Conservation (phyloP, 148 eudicot species). For the Camellia granthamiana region DNA sequence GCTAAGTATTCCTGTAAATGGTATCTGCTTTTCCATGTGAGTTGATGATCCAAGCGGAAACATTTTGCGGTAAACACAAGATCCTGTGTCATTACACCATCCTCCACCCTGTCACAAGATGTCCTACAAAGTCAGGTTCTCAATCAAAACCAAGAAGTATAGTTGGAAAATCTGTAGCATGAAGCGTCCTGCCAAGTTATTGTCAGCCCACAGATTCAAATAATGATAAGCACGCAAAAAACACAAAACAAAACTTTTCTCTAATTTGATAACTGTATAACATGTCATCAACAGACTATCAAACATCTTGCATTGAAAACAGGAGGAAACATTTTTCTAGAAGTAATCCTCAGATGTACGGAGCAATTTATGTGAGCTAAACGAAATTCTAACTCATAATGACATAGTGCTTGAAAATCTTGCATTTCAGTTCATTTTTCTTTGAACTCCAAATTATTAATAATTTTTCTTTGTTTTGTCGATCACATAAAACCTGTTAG, state of each 20-base stretch:
- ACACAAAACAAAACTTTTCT: background rate
- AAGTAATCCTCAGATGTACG: no score
- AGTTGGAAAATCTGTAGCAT: constrained; percentile 3
- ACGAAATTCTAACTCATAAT: no score
- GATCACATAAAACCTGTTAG: no score
- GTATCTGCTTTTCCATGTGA: constrained; percentile 68
- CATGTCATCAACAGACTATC: no score
- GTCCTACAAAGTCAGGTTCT: constrained; percentile 3
- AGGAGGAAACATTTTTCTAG: no score
- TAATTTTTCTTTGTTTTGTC: no score
- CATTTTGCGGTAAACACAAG: constrained; percentile 81
- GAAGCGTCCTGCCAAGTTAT: background rate
- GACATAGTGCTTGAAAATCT: no score
- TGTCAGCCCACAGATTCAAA: background rate
- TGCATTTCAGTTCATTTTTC: no score
- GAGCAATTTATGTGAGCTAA: no score
- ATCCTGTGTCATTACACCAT: constrained; percentile 76
- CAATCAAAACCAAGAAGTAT: background rate
- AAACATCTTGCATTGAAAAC: no score
- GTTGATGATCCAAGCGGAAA: constrained; percentile 84
- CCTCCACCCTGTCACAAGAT: constrained; percentile 86
- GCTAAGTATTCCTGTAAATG: constrained; percentile 89
- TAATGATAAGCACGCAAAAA: background rate
- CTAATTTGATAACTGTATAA: background rate
- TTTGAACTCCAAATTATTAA: no score